Conservation (phyloP, 2,329 filamentous ascomycete species). For the Fusarium continuum region DNA sequence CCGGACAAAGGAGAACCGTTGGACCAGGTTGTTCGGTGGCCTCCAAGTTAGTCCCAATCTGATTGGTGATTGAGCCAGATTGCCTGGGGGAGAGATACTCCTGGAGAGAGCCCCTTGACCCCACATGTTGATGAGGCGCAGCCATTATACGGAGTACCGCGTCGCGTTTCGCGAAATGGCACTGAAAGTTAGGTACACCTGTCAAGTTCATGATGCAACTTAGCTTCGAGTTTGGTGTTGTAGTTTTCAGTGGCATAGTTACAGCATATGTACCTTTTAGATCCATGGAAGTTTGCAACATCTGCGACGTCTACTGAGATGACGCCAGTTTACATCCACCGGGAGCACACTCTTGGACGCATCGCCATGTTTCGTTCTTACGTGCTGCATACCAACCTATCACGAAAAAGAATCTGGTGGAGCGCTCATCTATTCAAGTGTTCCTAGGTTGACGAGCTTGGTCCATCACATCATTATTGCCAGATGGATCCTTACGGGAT, state of each 20-base stretch:
- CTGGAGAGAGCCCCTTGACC: conserved; percentile 21
- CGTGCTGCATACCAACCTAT: too few species aligned
- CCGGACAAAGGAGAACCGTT: conserved; percentile 31
- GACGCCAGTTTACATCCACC: too few species aligned
- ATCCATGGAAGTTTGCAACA: too few species aligned
- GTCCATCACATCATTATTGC: too few species aligned
- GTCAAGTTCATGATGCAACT: background rate
- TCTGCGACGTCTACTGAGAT: too few species aligned
- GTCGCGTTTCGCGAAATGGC: conserved; percentile 15
- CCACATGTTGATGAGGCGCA: conserved; percentile 36
- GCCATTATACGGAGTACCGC: background rate
- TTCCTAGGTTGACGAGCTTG: background rate
- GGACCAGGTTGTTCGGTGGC: conserved; percentile 25
- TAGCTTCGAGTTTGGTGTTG: too few species aligned
- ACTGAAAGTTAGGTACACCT: conserved; percentile 6
- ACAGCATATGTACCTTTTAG: too few species aligned
- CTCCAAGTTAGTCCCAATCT: conserved; percentile 20
- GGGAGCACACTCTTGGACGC: too few species aligned
- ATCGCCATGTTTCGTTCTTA: too few species aligned
- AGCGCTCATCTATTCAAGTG: background rate
- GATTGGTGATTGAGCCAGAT: conserved; percentile 29
- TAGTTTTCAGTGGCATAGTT: too few species aligned
- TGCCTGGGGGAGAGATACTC: conserved; percentile 9
- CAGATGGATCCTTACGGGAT: too few species aligned
- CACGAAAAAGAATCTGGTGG: background rate